A percentile compares a stretch with the other conserved stretches of the same genome.
Evolutionary conservation across 2,329 filamentous ascomycete species (phyloP).

Genomic region (Lizonia empirigonia): DNA sequence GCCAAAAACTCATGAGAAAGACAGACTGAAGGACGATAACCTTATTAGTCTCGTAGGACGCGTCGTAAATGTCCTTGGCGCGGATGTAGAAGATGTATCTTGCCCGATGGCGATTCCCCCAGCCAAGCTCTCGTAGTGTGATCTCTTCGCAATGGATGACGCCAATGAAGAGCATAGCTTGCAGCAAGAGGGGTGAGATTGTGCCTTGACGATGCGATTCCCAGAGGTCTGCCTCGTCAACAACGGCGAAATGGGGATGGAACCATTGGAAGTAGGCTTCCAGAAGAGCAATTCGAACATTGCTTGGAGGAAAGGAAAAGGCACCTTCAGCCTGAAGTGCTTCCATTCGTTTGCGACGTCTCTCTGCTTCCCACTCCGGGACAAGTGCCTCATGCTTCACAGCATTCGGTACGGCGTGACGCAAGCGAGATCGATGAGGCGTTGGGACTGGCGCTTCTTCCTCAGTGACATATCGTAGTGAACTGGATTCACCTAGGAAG

Average conservation of each 20-base stretch:
- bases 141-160: constrained; percentile 59
- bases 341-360: constrained; percentile 45
- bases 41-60: constrained; percentile 59
- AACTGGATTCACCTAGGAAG: constrained; percentile 57
- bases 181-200: constrained; percentile 58
- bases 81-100: constrained; percentile 59
- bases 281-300: constrained; percentile 53
- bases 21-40: constrained; percentile 58
- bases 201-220: constrained; percentile 48
- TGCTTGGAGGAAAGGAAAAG: constrained; percentile 54
- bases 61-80: constrained; percentile 59
- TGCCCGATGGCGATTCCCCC: constrained; percentile 56
- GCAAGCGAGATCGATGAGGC: constrained; percentile 26
- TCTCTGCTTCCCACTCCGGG: constrained; percentile 44
- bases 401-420: constrained; percentile 44
- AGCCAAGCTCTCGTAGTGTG: constrained; percentile 54
- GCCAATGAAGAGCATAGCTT: constrained; percentile 62
- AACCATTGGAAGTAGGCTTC: constrained; percentile 63
- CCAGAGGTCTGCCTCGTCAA: constrained; percentile 56
- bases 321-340: constrained; percentile 49
- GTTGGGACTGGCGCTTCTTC: constrained; percentile 33
- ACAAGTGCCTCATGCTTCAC: constrained; percentile 44
- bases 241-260: constrained; percentile 61
- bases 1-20: constrained; percentile 63
- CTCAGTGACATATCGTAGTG: constrained; percentile 56